phyloP scores from a whole-genome alignment of 495 filamentous ascomycete species.

The Recurvomyces mirabilis region DNA sequence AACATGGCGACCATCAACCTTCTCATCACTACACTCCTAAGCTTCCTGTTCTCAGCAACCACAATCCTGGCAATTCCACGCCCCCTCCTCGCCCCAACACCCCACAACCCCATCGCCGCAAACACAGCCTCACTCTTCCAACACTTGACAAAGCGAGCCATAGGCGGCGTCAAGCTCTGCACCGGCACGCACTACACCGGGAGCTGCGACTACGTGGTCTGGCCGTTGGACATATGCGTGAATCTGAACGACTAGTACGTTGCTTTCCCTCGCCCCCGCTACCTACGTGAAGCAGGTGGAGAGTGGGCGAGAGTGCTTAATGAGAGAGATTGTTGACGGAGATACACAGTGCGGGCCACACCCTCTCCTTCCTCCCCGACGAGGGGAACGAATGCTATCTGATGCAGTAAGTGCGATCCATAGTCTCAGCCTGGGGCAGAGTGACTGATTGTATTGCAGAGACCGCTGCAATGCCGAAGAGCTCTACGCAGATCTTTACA shows the following conservation, averaged over 20 bases:
- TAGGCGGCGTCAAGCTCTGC: constrained; percentile 3
- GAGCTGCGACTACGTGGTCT: constrained; percentile 3
- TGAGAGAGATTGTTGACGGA: not conserved
- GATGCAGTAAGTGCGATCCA: constrained; percentile 11
- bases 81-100: too few relatives aligned
- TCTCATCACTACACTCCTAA: too few relatives aligned
- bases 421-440: not conserved
- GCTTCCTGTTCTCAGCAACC: too few relatives aligned
- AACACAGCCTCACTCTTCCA: too few relatives aligned
- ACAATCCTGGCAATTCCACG: too few relatives aligned
- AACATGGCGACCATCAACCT: too few relatives aligned
- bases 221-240: constrained; percentile 6
- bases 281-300: too few relatives aligned
- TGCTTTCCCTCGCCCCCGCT: not conserved
- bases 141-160: constrained; percentile 8
- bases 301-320: too few relatives aligned
- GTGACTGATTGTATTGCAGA: constrained; percentile 3
- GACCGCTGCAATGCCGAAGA: constrained; percentile 7
- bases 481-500: constrained; percentile 5
- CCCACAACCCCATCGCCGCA: too few relatives aligned
- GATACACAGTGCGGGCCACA: not conserved
- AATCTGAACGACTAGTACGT: constrained; percentile 6
- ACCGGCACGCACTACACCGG: constrained; percentile 1
- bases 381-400: constrained; percentile 5
- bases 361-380: constrained; percentile 3